These are phyloP conservation scores for Cytospora piceicola DNA, from an alignment of 2,329 filamentous ascomycete species.

Conservation along the genomic window DNA sequence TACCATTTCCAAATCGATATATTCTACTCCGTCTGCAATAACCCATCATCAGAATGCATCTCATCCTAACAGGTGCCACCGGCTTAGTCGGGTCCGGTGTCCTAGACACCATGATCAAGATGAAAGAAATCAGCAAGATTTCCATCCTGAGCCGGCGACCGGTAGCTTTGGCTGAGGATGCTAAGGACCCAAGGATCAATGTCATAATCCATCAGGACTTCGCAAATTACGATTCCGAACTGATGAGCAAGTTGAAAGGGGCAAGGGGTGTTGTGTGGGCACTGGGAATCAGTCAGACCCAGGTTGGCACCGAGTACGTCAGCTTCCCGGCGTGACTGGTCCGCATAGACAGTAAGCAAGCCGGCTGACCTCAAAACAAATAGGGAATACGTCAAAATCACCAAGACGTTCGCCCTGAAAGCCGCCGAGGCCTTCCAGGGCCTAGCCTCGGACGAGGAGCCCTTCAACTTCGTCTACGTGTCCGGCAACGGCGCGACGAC, in stretches of 20 bases:
- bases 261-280: slow-evolving; percentile 76
- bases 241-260: slow-evolving; percentile 64
- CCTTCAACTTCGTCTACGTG: slow-evolving; percentile 72
- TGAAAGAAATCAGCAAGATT: slow-evolving; percentile 62
- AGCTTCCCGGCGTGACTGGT: background rate
- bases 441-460: slow-evolving; percentile 47
- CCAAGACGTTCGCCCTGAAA: slow-evolving; percentile 65
- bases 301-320: slow-evolving; percentile 62
- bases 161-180: slow-evolving; percentile 62
- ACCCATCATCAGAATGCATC: slow-evolving; percentile 53
- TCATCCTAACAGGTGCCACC: slow-evolving; percentile 69
- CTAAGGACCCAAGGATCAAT: slow-evolving; percentile 60
- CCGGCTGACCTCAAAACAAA: background rate
- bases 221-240: slow-evolving; percentile 56
- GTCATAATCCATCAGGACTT: slow-evolving; percentile 74
- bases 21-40: background rate
- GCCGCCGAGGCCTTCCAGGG: slow-evolving; percentile 63
- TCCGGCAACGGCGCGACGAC: slow-evolving; percentile 67
- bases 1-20: too few species aligned
- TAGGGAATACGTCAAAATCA: slow-evolving; percentile 70
- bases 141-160: slow-evolving; percentile 69
- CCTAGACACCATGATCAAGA: slow-evolving; percentile 65
- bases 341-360: background rate
- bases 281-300: slow-evolving; percentile 64
- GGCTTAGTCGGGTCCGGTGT: slow-evolving; percentile 66